Percentiles rank a stretch among this genome's conserved stretches.
These are phyloP conservation scores for Insectozyma bohioensis DNA, from an alignment of 1,139 yeast genomes.

Conservation along the genomic window DNA sequence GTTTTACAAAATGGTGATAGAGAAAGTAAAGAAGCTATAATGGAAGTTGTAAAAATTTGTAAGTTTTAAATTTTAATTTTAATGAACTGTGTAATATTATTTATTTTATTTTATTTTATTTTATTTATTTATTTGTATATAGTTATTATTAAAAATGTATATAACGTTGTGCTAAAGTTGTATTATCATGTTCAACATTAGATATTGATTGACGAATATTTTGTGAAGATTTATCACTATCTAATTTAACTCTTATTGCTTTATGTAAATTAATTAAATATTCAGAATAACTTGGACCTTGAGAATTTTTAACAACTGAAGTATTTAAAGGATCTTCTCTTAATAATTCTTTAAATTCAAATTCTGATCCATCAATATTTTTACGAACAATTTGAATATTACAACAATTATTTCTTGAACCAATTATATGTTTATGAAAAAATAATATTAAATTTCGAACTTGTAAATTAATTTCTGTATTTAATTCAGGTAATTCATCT, in stretches of 20 bases:
- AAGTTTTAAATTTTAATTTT: slow-evolving; percentile 12
- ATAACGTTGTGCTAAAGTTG: slow-evolving; percentile 40
- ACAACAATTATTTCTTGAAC: slow-evolving; percentile 31
- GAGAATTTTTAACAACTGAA: slow-evolving; percentile 24
- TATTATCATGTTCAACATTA: slow-evolving; percentile 26
- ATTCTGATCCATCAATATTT: slow-evolving; percentile 62
- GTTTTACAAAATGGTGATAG: slow-evolving; percentile 15
- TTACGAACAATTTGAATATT: slow-evolving; percentile 65
- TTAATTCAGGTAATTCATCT: slow-evolving; percentile 68
- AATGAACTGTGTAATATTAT: background rate
- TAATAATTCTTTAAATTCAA: slow-evolving; percentile 57
- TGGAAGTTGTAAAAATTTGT: slow-evolving; percentile 22
- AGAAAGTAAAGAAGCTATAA: slow-evolving; percentile 16
- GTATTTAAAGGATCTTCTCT: slow-evolving; percentile 64
- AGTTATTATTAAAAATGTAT: slow-evolving; percentile 29
- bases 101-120: slow-evolving; percentile 1
- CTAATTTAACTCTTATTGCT: slow-evolving; percentile 55
- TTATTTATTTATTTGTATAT: slow-evolving; percentile 2
- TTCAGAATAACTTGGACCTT: slow-evolving; percentile 59
- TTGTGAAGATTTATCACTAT: slow-evolving; percentile 40
- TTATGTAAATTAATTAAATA: slow-evolving; percentile 62
- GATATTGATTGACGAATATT: slow-evolving; percentile 32
- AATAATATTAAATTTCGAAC: slow-evolving; percentile 60
- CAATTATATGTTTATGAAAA: slow-evolving; percentile 45
- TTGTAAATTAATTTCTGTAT: slow-evolving; percentile 68